These are phyloP conservation scores for Papilionanthe hybrid DNA, from an alignment of 116 monocot species.

Conservation along the genomic window DNA sequence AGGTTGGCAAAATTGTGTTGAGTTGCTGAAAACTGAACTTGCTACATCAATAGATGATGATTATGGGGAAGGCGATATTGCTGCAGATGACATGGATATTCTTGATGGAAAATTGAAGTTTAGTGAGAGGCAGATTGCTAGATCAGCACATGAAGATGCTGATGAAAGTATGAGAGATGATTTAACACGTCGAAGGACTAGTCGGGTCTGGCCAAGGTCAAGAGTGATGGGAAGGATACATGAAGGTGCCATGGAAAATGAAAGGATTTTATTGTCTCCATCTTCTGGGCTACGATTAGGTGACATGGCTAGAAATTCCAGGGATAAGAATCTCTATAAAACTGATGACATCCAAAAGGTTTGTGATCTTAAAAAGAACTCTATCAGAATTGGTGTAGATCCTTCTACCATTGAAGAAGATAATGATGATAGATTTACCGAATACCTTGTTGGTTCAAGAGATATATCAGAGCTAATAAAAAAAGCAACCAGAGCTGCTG, in stretches of 20 bases:
- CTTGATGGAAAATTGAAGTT: conserved; percentile 43
- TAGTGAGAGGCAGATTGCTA: conserved; percentile 32
- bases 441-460: conserved; percentile 65
- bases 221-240: conserved; percentile 51
- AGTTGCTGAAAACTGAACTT: conserved; percentile 37
- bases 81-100: conserved; percentile 27
- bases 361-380: conserved; percentile 29
- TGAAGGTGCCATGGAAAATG: conserved; percentile 55
- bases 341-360: conserved; percentile 37
- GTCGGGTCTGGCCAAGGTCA: conserved; percentile 33
- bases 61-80: conserved; percentile 28
- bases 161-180: conserved; percentile 68
- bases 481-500: conserved; percentile 84
- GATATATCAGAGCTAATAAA: conserved; percentile 88
- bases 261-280: conserved; percentile 46
- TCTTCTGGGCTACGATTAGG: conserved; percentile 28
- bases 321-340: conserved; percentile 33
- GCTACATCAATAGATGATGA: conserved; percentile 41
- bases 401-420: conserved; percentile 19
- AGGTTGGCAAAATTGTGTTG: conserved; percentile 22
- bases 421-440: conserved; percentile 62
- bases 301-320: conserved; percentile 19
- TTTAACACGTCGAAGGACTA: conserved; percentile 43
- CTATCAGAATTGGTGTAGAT: conserved; percentile 20
- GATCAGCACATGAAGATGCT: conserved; percentile 37